A percentile compares a stretch with the other conserved stretches of the same genome.
Evolutionary conservation across 1,284 basidiomycete genomes (phyloP).

Genomic region (Singerocomus inundabilis): DNA sequence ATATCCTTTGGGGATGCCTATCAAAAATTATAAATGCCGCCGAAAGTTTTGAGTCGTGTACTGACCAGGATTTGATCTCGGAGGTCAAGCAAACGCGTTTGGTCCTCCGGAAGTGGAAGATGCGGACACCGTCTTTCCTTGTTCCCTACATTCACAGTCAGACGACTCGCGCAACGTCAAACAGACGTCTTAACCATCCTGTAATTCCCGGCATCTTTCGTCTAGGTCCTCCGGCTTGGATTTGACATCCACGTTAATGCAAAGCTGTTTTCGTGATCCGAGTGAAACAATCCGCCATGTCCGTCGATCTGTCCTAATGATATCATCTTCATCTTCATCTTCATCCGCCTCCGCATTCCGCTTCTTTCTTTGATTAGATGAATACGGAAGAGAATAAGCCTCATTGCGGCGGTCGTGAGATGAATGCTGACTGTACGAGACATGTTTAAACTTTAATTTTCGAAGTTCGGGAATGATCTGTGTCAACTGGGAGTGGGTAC

Average conservation of each 20-base stretch:
- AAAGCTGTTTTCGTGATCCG: conserved; percentile 91
- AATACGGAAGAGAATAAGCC: conserved; percentile 7
- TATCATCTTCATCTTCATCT: conserved; percentile 34
- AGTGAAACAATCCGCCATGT: conserved; percentile 71
- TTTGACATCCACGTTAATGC: conserved; percentile 83
- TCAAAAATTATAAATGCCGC: neutral
- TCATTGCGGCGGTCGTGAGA: conserved; percentile 6
- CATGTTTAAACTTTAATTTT: conserved; percentile 54
- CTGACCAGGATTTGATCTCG: conserved; percentile 85
- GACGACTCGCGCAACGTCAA: neutral
- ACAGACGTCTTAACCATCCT: conserved; percentile 57
- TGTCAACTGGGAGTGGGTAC: conserved; percentile 93
- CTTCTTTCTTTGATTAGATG: conserved; percentile 17
- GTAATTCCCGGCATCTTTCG: conserved; percentile 87
- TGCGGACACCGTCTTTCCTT: conserved; percentile 72
- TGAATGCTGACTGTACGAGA: conserved; percentile 7
- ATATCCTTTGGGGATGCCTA: conserved; percentile 91
- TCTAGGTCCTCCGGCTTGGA: conserved; percentile 77
- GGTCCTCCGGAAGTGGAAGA: conserved; percentile 77
- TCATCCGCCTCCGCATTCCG: conserved; percentile 15
- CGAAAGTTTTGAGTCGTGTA: conserved; percentile 8
- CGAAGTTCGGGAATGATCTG: conserved; percentile 88
- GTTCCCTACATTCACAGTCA: conserved; percentile 42
- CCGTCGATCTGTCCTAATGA: conserved; percentile 22
- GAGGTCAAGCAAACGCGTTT: conserved; percentile 76